Evolutionary conservation across 1,284 basidiomycete species (phyloP).

Genomic region (Ceratobasidium sp.): DNA sequence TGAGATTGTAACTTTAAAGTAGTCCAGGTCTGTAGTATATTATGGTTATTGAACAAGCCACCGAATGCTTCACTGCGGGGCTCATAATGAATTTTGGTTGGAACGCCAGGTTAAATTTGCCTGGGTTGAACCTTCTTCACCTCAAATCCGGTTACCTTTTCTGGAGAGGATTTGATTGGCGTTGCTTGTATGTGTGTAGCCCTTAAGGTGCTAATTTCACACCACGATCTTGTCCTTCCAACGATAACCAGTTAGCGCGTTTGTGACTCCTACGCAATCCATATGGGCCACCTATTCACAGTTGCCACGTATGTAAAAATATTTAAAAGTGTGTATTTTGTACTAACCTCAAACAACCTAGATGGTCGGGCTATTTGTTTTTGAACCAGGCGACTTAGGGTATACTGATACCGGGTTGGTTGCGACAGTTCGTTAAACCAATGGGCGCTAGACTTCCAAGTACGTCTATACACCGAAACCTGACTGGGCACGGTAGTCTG

Average conservation of each 20-base stretch:
- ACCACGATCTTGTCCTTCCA: not conserved
- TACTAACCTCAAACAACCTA: slow-evolving; percentile 38
- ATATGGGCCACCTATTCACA: slow-evolving; percentile 85
- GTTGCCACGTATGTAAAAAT: slow-evolving; percentile 72
- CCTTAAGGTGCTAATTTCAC: slow-evolving; percentile 7
- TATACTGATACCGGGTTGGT: not conserved
- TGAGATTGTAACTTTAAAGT: too few species aligned
- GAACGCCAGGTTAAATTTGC: not conserved
- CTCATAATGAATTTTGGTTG: not conserved
- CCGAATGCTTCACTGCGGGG: too few species aligned
- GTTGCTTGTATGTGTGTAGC: slow-evolving; percentile 20
- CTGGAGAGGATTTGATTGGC: slow-evolving; percentile 20
- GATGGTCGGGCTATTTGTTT: slow-evolving; percentile 44
- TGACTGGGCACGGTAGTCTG: not conserved
- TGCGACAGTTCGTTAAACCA: slow-evolving; percentile 86
- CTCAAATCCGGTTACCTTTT: not conserved
- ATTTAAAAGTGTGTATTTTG: slow-evolving; percentile 5
- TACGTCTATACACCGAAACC: slow-evolving; percentile 53
- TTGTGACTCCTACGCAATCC: not conserved
- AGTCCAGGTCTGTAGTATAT: too few species aligned
- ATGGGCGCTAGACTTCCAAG: slow-evolving; percentile 96
- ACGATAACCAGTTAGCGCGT: slow-evolving; percentile 7
- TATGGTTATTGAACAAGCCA: too few species aligned
- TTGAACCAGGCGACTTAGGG: not conserved
- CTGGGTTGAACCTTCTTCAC: not conserved